Base-by-base conservation (phyloP, 2,329 filamentous ascomycete species). In the Sclerotiophoma versabilis region DNA sequence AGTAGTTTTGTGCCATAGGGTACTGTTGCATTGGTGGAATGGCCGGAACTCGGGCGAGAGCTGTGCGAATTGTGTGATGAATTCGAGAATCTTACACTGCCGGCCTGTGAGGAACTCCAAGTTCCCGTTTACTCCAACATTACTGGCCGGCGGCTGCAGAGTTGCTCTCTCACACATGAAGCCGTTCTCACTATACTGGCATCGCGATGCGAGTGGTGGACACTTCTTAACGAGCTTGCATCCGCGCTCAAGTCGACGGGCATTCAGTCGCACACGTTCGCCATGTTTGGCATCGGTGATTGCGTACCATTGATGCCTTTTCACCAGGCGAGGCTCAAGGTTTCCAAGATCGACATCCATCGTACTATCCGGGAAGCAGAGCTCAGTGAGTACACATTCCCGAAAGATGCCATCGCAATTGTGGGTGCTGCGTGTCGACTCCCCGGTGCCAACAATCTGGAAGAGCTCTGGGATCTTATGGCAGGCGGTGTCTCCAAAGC, bases 241-340 rank as follows among this genome's bases (percentile, higher is more conserved):
- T 39, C 54, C 14, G 59, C 57, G 19, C 56, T 63, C 29, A 32
- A 32, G 29, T 11, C 29, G 5, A 32, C 29, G 14, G 29, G 14
- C 9, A 12, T 32, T 11, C 29, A 32, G 29, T 11, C 39, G 8
- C 60, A 63, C 44, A 36, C 14, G 8, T 53, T 63, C 27, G 56
- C 51, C 14, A 48, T 50, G n/a, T 62, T 63, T 22, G 60, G 60
- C 4, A 62, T 62, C 17, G 56, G 56, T 10, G 60, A 63, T 43
- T 57, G 56, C 43, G 37, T 57, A 10, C 49, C 54, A 9, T 26
- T 57, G 17, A 39, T 27, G 26, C 54, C 54, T 2, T 57, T 57
- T 41, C 43, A 57, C 22, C 30, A 48, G 29, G 29, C 19, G 12
- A 10, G 33, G 12, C 27, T 57, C 15, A 25, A 44, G n/a, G 46